phyloP scores from a whole-genome alignment of 257 asterid genomes.

The Penstemon newberryi region DNA sequence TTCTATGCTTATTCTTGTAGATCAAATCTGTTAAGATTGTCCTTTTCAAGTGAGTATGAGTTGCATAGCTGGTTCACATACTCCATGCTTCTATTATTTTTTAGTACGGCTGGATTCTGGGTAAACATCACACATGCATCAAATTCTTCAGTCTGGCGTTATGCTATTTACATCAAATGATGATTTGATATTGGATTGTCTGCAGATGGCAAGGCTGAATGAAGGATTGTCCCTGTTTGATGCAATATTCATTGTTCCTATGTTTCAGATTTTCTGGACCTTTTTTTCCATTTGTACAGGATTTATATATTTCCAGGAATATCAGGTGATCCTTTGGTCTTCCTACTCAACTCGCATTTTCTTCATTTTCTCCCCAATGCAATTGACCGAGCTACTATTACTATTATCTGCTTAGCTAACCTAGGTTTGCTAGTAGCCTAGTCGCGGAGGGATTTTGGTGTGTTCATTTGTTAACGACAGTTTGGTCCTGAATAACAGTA shows the following conservation, averaged over 20 bases:
- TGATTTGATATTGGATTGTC: constrained; percentile 14
- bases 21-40: constrained; percentile 85
- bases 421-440: background rate
- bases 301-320: constrained; percentile 93
- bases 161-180: constrained; percentile 7
- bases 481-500: background rate
- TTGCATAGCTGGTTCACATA: constrained; percentile 97
- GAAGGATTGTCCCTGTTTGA: constrained; percentile 92
- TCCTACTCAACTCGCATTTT: constrained; percentile 17
- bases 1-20: constrained; percentile 46
- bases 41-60: constrained; percentile 74
- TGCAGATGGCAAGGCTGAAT: constrained; percentile 93
- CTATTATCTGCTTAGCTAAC: constrained; percentile 17
- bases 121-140: constrained; percentile 39
- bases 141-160: constrained; percentile 21
- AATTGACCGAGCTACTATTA: background rate
- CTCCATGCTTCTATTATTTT: constrained; percentile 79
- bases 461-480: background rate
- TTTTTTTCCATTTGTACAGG: constrained; percentile 98
- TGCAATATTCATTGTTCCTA: constrained; percentile 95
- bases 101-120: constrained; percentile 99
- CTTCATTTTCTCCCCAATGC: background rate
- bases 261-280: constrained; percentile 99
- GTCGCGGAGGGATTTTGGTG: constrained; percentile 1
- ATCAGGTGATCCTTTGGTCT: constrained; percentile 57